These are phyloP conservation scores for Roridomyces roridus DNA, from an alignment of 768 basidiomycete genomes.

Conservation along the genomic window DNA sequence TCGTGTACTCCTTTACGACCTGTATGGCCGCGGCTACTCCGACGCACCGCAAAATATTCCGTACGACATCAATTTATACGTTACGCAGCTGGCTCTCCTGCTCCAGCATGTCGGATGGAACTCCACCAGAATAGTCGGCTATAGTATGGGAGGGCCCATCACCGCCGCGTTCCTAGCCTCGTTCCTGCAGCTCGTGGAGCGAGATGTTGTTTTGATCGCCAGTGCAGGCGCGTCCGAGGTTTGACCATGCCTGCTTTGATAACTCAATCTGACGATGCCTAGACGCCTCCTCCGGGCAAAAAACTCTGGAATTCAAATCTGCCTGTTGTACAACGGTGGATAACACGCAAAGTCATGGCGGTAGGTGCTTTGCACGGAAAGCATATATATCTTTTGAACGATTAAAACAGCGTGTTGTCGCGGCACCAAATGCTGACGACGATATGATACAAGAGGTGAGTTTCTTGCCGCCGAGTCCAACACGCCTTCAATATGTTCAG, in stretches of 20 bases:
- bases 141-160: slow-evolving; percentile 61
- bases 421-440: neutral
- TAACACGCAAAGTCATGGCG: neutral
- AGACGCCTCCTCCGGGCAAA: neutral
- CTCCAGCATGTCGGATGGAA: slow-evolving; percentile 59
- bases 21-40: slow-evolving; percentile 62
- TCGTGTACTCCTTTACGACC: slow-evolving; percentile 59
- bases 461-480: slow-evolving; percentile 49
- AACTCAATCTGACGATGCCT: slow-evolving; percentile 31
- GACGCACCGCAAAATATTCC: slow-evolving; percentile 52
- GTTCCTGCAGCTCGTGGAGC: slow-evolving; percentile 55
- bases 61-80: slow-evolving; percentile 51
- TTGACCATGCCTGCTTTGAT: neutral
- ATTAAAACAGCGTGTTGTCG: neutral
- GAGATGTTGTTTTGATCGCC: slow-evolving; percentile 52
- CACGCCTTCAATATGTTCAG: slow-evolving; percentile 45
- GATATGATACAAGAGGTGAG: neutral
- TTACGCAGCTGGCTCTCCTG: slow-evolving; percentile 58
- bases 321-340: neutral
- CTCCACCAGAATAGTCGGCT: too few species aligned
- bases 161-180: slow-evolving; percentile 52
- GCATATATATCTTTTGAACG: neutral
- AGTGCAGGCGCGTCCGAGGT: slow-evolving; percentile 53
- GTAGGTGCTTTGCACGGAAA: neutral
- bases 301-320: neutral